Conservation (phyloP, 1,139 yeast genomes). For the Magnusiomyces suaveolens region DNA sequence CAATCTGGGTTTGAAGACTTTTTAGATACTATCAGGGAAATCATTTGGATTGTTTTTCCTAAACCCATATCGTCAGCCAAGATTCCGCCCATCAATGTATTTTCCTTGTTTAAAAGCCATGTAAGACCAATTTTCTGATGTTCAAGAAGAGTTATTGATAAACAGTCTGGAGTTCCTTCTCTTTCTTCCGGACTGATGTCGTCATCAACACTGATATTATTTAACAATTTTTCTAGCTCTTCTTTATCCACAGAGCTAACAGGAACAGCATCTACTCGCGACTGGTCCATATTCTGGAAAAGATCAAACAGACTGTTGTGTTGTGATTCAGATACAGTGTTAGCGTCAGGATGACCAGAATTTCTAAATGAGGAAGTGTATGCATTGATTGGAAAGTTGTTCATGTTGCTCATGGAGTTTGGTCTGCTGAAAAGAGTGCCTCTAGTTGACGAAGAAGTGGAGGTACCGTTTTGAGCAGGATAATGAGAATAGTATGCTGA, state of each 20-base stretch:
- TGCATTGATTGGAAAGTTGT: too few species aligned
- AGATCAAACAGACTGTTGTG: not conserved
- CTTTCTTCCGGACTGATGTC: constrained; percentile 38
- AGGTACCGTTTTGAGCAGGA: too few species aligned
- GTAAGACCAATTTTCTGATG: constrained; percentile 82
- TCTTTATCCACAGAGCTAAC: constrained; percentile 17
- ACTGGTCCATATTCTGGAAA: not conserved
- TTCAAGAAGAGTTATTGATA: constrained; percentile 56
- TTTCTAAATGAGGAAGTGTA: too few species aligned
- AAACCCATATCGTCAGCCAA: constrained; percentile 93
- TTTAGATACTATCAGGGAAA: constrained; percentile 54
- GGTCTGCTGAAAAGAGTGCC: too few species aligned
- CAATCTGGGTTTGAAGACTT: constrained; percentile 31
- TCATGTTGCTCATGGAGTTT: too few species aligned
- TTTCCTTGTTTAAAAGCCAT: constrained; percentile 69
- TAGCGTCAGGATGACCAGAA: not conserved
- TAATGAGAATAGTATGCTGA: too few species aligned
- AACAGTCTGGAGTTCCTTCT: constrained; percentile 58
- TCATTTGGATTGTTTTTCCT: constrained; percentile 81
- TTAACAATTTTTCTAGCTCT: constrained; percentile 48
- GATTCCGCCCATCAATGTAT: constrained; percentile 56
- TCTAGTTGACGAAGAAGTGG: too few species aligned
- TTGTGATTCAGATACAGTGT: not conserved
- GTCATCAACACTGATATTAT: constrained; percentile 59
- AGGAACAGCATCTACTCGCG: not conserved